Evolutionary conservation across 2,329 filamentous ascomycete species (phyloP).

Genomic region (Hypoxylon sp.): DNA sequence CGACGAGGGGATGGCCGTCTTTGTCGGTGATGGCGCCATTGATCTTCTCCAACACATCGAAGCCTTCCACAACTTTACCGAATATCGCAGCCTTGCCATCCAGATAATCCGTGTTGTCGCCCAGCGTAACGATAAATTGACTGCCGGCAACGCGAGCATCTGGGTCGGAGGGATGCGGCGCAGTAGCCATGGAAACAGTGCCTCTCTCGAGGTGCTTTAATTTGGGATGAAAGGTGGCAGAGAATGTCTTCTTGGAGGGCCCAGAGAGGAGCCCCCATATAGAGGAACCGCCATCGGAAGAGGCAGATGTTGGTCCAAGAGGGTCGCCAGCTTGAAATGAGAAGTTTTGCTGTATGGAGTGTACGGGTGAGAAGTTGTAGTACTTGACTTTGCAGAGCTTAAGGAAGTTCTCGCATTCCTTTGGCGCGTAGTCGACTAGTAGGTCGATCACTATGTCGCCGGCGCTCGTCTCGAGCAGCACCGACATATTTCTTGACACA

Average conservation of each 20-base stretch:
- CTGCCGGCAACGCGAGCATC: constrained; percentile 85
- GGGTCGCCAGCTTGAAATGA: constrained; percentile 97
- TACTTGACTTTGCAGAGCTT: constrained; percentile 99
- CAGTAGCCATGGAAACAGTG: constrained; percentile 98
- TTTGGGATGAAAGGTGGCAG: constrained; percentile 84
- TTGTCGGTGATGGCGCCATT: constrained; percentile 89
- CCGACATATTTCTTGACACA: constrained; percentile 82
- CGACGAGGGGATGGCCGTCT: constrained; percentile 85
- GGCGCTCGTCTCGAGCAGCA: constrained; percentile 88
- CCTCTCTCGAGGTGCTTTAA: constrained; percentile 88
- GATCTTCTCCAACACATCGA: constrained; percentile 92
- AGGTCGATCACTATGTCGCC: constrained; percentile 97
- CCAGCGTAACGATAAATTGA: constrained; percentile 93
- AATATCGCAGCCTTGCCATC: constrained; percentile 96
- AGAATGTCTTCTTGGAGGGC: constrained; percentile 77
- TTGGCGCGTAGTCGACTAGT: constrained; percentile 86
- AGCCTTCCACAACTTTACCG: constrained; percentile 93
- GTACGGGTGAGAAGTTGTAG: constrained; percentile 95
- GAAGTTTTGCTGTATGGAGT: constrained; percentile 93
- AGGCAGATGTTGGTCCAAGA: constrained; percentile 81
- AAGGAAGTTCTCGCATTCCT: constrained; percentile 95
- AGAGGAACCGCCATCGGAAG: constrained; percentile 91
- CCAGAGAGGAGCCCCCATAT: constrained; percentile 87
- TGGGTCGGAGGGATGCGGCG: constrained; percentile 75
- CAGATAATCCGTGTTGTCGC: constrained; percentile 86